Evolutionary conservation across 2,329 filamentous ascomycete species (phyloP), one percentile per base, ranked within the genome.

Genomic region (Aotearoamyces nothofagi): DNA sequence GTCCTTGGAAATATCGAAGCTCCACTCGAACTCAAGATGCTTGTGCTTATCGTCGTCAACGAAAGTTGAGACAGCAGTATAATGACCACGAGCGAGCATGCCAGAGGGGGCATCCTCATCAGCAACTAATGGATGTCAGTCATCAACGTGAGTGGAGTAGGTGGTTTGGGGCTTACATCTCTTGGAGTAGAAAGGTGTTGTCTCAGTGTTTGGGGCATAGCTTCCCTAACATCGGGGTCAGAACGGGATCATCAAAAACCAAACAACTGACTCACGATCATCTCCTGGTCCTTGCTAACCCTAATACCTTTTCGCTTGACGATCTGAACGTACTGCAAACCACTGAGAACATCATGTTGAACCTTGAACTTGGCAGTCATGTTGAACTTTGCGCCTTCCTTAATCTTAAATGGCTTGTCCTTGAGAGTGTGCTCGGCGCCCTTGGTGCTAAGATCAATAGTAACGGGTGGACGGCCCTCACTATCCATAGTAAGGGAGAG

Each of bases 311-410:
- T 84, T 45, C 86, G 69, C 68, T 90, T 92, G 38, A 94, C 80
- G 22, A 84, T 69, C 60, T 98, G 90, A 33, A 98, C 70, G 55
- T 96, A 98, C 61, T 94, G 92, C 51, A 98, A 60, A 25, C 90
- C 90, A 45, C 81, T 90, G 31, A 96, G 69, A 41, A 98, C 87
- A 57, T 96, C 80, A 54, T 94, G 84, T 64, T 98, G 84, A 25
- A 98, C 90, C 60, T 86, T 79, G 68, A 96, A 98, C 37, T 72
- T 71, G 33, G 79, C 86, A 53, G 80, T 84, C 81, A 96, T 96
- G 57, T 79, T 82, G 63, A 96, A 98, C 44, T 73, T 78, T 44
- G 78, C 72, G 31, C 83, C 84, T 57, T 96, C 90, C 68, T 96
- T 98, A 63, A 98, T 94, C 51, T 71, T 87, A 64, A 98, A 98